Evolutionary conservation across 257 asterid species (phyloP).

Genomic region (Nicotiana tabacum): DNA sequence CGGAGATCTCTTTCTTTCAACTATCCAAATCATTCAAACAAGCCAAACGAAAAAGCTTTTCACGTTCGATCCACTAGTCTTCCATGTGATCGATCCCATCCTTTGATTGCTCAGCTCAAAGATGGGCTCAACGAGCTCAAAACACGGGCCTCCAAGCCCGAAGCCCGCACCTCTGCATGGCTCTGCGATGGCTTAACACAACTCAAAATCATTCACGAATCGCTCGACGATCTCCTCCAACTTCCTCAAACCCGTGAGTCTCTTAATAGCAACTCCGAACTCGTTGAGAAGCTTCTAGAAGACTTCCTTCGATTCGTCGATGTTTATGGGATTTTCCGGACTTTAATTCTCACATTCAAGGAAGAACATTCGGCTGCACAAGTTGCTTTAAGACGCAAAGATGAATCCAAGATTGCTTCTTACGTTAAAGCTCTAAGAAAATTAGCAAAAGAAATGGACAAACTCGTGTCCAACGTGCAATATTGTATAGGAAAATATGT

Average conservation of each 20-base stretch:
- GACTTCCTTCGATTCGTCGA: conserved; percentile 65
- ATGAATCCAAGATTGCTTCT: conserved; percentile 24
- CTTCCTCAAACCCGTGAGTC: conserved; percentile 76
- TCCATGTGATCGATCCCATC: conserved; percentile 64
- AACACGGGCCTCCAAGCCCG: conserved; percentile 30
- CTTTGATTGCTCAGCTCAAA: conserved; percentile 57
- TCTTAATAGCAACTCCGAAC: conserved; percentile 21
- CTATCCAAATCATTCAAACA: conserved; percentile 27
- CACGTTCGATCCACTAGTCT: conserved; percentile 81
- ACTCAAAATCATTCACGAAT: conserved; percentile 59
- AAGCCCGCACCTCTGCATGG: conserved; percentile 37
- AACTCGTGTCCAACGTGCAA: conserved; percentile 20
- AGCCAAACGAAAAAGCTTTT: conserved; percentile 30
- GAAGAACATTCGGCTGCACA: conserved; percentile 53
- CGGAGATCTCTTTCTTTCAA: conserved; percentile 77
- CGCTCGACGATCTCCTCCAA: conserved; percentile 73
- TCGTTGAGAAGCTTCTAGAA: conserved; percentile 68
- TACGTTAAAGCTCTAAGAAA: conserved; percentile 37
- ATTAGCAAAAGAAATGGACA: conserved; percentile 53
- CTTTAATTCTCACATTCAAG: conserved; percentile 43
- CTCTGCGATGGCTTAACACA: conserved; percentile 49
- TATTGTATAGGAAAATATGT: conserved; percentile 24
- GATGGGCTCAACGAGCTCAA: conserved; percentile 41
- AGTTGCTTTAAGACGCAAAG: conserved; percentile 50
- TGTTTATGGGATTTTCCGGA: conserved; percentile 61